These are phyloP conservation scores for Daldinia sp. DNA, from an alignment of 2,329 filamentous ascomycete genomes.

Conservation along the genomic window DNA sequence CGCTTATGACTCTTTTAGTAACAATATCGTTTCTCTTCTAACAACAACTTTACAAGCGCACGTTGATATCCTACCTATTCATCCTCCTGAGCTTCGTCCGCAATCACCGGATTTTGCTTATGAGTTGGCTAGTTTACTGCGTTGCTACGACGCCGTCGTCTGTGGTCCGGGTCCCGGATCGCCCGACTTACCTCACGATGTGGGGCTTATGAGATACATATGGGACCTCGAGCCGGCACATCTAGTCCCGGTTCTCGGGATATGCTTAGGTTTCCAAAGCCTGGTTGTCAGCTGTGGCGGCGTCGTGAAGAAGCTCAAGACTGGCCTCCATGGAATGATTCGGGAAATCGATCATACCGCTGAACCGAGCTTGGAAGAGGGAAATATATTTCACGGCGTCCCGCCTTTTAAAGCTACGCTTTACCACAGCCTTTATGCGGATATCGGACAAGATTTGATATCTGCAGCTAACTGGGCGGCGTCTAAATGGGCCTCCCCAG, in stretches of 20 bases:
- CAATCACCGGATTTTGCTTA: conserved; percentile 52
- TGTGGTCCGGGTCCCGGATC: conserved; percentile 91
- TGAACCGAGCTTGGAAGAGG: conserved; percentile 39
- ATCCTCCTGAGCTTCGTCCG: conserved; percentile 61
- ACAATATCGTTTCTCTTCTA: conserved; percentile 89
- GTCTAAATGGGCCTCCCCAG: conserved; percentile 52
- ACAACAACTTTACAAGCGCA: conserved; percentile 72
- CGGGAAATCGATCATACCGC: conserved; percentile 67
- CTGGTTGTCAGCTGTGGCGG: conserved; percentile 75
- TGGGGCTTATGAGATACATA: conserved; percentile 80
- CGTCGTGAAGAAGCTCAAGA: conserved; percentile 68
- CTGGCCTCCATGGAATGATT: conserved; percentile 85
- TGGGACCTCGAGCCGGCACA: conserved; percentile 71
- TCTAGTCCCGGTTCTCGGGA: conserved; percentile 80
- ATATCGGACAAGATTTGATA: conserved; percentile 59
- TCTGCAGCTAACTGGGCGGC: conserved; percentile 48
- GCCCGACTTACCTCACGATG: conserved; percentile 74
- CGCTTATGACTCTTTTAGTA: conserved; percentile 95
- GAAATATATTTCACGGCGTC: conserved; percentile 72
- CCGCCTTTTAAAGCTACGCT: conserved; percentile 73
- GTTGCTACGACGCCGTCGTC: conserved; percentile 81
- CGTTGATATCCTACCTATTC: conserved; percentile 77
- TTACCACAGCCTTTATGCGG: conserved; percentile 73
- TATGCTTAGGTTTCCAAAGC: conserved; percentile 90
- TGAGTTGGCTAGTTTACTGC: conserved; percentile 60